Evolutionary conservation across 495 filamentous ascomycete genomes (phyloP), one percentile per base, ranked within the genome.

Genomic region (Apodospora peruviana): DNA sequence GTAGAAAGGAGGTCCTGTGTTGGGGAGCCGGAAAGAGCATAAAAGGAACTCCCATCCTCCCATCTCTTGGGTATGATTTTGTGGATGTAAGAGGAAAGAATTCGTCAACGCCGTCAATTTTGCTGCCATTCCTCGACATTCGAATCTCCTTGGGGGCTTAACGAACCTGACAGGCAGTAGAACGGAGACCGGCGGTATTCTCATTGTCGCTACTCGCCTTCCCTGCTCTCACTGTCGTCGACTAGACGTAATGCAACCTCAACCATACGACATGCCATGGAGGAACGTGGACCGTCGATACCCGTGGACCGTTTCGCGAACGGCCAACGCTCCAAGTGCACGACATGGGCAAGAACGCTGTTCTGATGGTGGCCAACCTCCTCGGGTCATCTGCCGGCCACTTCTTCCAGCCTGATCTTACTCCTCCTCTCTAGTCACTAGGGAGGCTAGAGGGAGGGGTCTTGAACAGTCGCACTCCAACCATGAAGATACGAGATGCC

Each of bases 71-170:
- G n/a, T n/a, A n/a, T n/a, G n/a, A n/a, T n/a, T n/a, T n/a, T n/a
- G n/a, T n/a, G n/a, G n/a, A n/a, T 59, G 52, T 51, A 59, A 19
- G 56, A 56, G 47, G 55, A 47, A 58, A 59, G 47, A 27, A 19
- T 54, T 43, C 11, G 46, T 50, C 34, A 11, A 18, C 9, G 38
- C 46, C 21, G 44, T 34, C 20, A 43, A 37, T 24, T 20, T 39
- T 43, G 37, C 47, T 39, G 50, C 43, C 47, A 38, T 52, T 20
- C 49, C 47, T 40, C 17, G 14, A 17, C 25, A 45, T 11, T 16
- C 42, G 22, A 25, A 21, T 14, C 23, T 11, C 5, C 22, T 40
- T 12, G 16, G 34, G 35, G n/a, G 10, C 19, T 38, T 22, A 35
- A 9, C 24, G 25, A 32, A 32, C 27, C 27, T 7, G 27, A 32